Evolutionary conservation across 768 basidiomycete species (phyloP).

Genomic region (Tulasnella sp.): DNA sequence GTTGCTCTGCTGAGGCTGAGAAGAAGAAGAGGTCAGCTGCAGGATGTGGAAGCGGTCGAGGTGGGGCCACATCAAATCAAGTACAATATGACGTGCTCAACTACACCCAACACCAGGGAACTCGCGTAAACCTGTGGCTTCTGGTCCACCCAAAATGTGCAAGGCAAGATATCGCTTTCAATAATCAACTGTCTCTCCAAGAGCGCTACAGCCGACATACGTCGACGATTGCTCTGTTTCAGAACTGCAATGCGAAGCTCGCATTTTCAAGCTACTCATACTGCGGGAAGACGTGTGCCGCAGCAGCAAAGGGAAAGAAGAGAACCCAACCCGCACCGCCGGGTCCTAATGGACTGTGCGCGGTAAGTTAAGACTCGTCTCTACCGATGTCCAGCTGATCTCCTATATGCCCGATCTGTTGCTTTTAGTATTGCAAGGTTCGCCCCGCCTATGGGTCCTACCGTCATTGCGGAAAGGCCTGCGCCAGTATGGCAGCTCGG

Average conservation of each 20-base stretch:
- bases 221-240: neutral
- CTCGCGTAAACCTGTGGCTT: neutral
- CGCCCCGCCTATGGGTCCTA: neutral
- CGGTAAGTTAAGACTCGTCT: neutral
- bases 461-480: neutral
- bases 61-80: neutral
- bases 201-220: neutral
- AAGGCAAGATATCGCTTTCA: neutral
- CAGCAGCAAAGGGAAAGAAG: neutral
- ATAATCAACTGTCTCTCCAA: neutral
- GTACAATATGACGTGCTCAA: neutral
- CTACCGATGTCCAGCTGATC: neutral
- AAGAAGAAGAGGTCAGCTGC: neutral
- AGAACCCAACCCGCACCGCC: neutral
- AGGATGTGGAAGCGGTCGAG: neutral
- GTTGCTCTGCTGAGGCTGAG: neutral
- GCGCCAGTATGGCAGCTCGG: neutral
- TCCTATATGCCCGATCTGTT: neutral
- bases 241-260: neutral
- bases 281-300: neutral
- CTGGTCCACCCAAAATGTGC: neutral
- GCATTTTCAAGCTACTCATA: neutral
- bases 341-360: no score
- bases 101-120: no score
- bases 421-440: neutral